These are phyloP conservation scores for Saccharum officinarum DNA, from an alignment of 176 grass and related monocot genomes.

Conservation along the genomic window DNA sequence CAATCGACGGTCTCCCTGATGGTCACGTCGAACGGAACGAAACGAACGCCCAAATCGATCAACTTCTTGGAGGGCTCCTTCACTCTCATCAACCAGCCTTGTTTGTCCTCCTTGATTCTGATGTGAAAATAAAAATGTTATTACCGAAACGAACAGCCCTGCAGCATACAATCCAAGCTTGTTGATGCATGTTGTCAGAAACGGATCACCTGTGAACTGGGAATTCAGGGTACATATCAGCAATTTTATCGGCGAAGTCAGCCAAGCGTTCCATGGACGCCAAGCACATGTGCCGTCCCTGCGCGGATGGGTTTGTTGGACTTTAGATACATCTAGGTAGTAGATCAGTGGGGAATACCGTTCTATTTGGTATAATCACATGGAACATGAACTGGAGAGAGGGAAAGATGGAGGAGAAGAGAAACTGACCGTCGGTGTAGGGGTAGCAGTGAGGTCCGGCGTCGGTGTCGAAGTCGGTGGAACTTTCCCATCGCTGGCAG, in stretches of 20 bases:
- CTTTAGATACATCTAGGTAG: too few relatives aligned
- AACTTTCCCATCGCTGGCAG: too few relatives aligned
- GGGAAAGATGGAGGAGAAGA: too few relatives aligned
- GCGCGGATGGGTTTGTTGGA: not conserved
- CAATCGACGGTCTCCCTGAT: conserved; percentile 48
- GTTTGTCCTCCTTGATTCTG: conserved; percentile 57
- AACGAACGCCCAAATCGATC: conserved; percentile 52
- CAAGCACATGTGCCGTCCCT: conserved; percentile 55
- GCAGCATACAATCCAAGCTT: not conserved
- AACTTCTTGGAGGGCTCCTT: conserved; percentile 51
- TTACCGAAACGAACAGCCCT: not conserved
- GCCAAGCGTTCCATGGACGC: conserved; percentile 24
- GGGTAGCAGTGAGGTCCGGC: too few relatives aligned
- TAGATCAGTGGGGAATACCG: too few relatives aligned
- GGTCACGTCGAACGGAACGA: conserved; percentile 35
- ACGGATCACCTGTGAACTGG: conserved; percentile 41
- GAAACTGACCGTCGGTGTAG: too few relatives aligned
- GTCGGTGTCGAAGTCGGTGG: too few relatives aligned
- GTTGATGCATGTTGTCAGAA: not conserved
- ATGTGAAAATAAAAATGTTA: not conserved
- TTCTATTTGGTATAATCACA: too few relatives aligned
- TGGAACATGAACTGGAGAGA: too few relatives aligned
- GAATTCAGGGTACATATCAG: conserved; percentile 52
- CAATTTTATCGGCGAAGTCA: conserved; percentile 40
- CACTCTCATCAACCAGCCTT: conserved; percentile 44